phyloP scores from a whole-genome alignment of 2,329 filamentous ascomycete species.

The Elsinoe fawcettii region DNA sequence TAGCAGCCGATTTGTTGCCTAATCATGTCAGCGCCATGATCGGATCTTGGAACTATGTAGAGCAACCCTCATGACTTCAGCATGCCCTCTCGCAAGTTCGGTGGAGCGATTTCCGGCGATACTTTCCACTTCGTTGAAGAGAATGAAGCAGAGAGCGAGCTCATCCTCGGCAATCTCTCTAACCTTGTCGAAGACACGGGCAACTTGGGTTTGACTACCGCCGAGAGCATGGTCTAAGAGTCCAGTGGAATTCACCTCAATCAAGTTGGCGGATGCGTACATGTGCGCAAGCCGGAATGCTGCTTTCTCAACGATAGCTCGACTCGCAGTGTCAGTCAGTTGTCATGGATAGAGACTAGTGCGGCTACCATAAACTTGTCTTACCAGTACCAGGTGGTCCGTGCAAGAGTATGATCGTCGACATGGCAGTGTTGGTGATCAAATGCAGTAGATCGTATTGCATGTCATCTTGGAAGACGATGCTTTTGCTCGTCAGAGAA shows the following conservation, averaged over 20 bases:
- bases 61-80: slow-evolving; percentile 41
- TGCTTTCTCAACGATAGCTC: slow-evolving; percentile 43
- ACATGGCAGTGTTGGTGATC: slow-evolving; percentile 34
- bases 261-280: slow-evolving; percentile 33
- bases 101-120: slow-evolving; percentile 39
- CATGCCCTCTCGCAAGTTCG: slow-evolving; percentile 36
- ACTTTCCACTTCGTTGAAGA: slow-evolving; percentile 46
- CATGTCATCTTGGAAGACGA: neutral
- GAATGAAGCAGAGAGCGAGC: slow-evolving; percentile 36
- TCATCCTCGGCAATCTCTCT: slow-evolving; percentile 32
- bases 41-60: too few relatives aligned
- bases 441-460: slow-evolving; percentile 19
- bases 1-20: slow-evolving; percentile 44
- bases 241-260: slow-evolving; percentile 40
- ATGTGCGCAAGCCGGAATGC: slow-evolving; percentile 36
- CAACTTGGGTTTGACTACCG: slow-evolving; percentile 40
- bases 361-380: slow-evolving; percentile 33
- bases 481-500: neutral
- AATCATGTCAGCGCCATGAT: slow-evolving; percentile 16
- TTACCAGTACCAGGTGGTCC: slow-evolving; percentile 40
- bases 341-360: neutral
- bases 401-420: slow-evolving; percentile 39
- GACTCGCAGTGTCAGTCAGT: neutral
- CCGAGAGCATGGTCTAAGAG: slow-evolving; percentile 43
- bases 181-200: slow-evolving; percentile 37